Percentiles rank a stretch among this genome's conserved stretches.
phyloP scores from a whole-genome alignment of 345 rosid species.

The Hibiscus syriacus region DNA sequence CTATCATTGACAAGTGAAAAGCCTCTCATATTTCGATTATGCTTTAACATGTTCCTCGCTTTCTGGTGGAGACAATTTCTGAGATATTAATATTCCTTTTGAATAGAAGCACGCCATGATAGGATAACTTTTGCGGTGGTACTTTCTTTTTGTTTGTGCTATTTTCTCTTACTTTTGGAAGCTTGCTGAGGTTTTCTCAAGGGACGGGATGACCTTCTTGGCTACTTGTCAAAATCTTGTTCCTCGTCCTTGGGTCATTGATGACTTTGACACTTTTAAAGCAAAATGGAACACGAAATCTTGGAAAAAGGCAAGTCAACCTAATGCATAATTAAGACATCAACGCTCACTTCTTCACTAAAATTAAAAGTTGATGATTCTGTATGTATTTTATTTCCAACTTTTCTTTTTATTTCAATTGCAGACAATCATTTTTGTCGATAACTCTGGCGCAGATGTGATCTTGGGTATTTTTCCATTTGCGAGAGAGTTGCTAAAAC shows the following conservation, averaged over 20 bases:
- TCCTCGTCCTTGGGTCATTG: slow-evolving; percentile 90
- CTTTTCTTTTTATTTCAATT: slow-evolving; percentile 14
- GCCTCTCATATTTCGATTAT: background rate
- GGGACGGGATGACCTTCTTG: slow-evolving; percentile 84
- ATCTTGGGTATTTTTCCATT: slow-evolving; percentile 88
- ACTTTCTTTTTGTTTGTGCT: slow-evolving; percentile 36
- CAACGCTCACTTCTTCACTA: background rate
- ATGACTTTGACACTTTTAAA: too few relatives aligned
- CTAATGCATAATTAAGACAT: background rate
- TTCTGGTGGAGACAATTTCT: background rate
- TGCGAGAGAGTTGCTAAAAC: slow-evolving; percentile 79
- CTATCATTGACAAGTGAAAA: too few relatives aligned
- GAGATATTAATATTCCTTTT: background rate
- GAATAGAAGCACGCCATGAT: background rate
- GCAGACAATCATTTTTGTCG: slow-evolving; percentile 90
- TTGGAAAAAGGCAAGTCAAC: slow-evolving; percentile 76
- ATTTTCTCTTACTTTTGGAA: too few relatives aligned
- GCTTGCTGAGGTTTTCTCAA: too few relatives aligned
- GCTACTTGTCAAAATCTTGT: slow-evolving; percentile 92
- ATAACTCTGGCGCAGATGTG: slow-evolving; percentile 99
- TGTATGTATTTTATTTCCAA: slow-evolving; percentile 11
- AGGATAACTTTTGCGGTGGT: background rate
- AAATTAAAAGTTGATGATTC: background rate
- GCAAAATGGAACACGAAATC: slow-evolving; percentile 75
- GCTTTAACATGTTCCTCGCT: background rate